A percentile compares a stretch with the other conserved stretches of the same genome.
These are phyloP conservation scores for Helenozyma baotianmanensis DNA, from an alignment of 805 yeast genomes.

Conservation along the genomic window DNA sequence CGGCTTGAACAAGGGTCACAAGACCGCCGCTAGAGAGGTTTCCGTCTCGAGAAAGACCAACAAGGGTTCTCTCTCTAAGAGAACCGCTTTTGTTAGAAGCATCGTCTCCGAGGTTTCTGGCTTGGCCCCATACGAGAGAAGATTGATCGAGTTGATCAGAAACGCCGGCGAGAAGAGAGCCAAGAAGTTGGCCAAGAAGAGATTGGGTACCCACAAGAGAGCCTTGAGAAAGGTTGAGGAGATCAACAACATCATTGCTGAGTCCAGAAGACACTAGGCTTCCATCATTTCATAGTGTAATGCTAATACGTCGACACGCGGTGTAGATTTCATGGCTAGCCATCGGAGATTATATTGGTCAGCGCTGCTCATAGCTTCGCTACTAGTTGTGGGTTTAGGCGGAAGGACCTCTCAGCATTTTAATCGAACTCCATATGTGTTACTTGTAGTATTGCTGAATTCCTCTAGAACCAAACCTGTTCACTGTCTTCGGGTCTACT, in stretches of 20 bases:
- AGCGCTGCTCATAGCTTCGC: too few relatives aligned
- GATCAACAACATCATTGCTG: conserved; percentile 93
- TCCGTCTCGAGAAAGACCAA: conserved; percentile 94
- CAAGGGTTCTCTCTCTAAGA: conserved; percentile 95
- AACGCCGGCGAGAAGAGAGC: conserved; percentile 99
- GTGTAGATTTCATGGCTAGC: too few relatives aligned
- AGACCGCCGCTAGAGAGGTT: conserved; percentile 76
- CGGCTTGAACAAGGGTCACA: conserved; percentile 99
- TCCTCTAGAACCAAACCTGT: too few relatives aligned
- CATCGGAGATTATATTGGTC: too few relatives aligned
- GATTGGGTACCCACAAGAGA: conserved; percentile 99
- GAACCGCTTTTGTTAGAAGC: conserved; percentile 93
- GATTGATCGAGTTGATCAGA: conserved; percentile 98
- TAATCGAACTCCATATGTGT: too few relatives aligned
- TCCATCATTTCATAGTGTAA: conserved; percentile 13
- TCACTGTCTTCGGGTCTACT: too few relatives aligned
- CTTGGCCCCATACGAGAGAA: conserved; percentile 99
- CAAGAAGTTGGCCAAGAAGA: conserved; percentile 99
- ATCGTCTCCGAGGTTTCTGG: conserved; percentile 97
- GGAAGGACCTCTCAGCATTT: too few relatives aligned
- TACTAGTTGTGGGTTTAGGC: too few relatives aligned
- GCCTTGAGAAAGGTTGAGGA: conserved; percentile 99
- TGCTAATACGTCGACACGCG: conserved; percentile 14
- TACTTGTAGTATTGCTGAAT: too few relatives aligned
- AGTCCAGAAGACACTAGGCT: conserved; percentile 86